These are phyloP conservation scores for Paecilomyces variotii DNA, from an alignment of 2,329 filamentous ascomycete genomes.

Conservation along the genomic window DNA sequence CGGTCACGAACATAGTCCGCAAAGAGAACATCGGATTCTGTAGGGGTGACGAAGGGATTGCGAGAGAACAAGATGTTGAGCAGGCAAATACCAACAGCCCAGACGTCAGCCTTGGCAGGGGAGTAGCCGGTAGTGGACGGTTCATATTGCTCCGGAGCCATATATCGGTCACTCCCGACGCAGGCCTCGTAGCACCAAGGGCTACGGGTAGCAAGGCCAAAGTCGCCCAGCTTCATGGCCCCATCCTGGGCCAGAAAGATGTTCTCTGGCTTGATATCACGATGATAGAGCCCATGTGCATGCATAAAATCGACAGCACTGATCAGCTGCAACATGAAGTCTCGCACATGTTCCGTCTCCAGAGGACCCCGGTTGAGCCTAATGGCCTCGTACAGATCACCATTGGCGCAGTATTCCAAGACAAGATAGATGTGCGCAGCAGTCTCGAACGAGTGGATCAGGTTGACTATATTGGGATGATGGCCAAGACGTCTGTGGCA, in stretches of 20 bases:
- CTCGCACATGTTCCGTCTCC: constrained; percentile 92
- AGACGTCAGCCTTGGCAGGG: constrained; percentile 86
- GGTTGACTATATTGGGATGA: constrained; percentile 89
- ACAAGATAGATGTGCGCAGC: constrained; percentile 84
- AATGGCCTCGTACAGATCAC: constrained; percentile 96
- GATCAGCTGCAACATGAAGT: constrained; percentile 93
- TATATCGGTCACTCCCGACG: constrained; percentile 96
- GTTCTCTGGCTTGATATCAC: constrained; percentile 99
- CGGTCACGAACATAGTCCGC: constrained; percentile 88
- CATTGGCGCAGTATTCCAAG: constrained; percentile 88
- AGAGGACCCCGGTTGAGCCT: constrained; percentile 77
- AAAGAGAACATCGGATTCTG: constrained; percentile 84
- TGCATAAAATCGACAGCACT: constrained; percentile 88
- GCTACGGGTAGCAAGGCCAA: constrained; percentile 84
- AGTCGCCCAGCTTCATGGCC: constrained; percentile 92
- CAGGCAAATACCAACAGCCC: constrained; percentile 94
- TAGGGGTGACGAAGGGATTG: constrained; percentile 89
- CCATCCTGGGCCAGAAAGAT: constrained; percentile 86
- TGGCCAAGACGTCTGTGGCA: constrained; percentile 71
- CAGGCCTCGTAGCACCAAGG: constrained; percentile 86
- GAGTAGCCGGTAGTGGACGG: constrained; percentile 81
- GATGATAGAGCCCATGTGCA: constrained; percentile 82
- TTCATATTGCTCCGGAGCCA: constrained; percentile 98
- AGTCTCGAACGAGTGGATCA: constrained; percentile 86
- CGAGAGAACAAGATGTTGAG: constrained; percentile 94